Conservation (phyloP, 2,329 filamentous ascomycete species). For the Nigrospora oryzae region DNA sequence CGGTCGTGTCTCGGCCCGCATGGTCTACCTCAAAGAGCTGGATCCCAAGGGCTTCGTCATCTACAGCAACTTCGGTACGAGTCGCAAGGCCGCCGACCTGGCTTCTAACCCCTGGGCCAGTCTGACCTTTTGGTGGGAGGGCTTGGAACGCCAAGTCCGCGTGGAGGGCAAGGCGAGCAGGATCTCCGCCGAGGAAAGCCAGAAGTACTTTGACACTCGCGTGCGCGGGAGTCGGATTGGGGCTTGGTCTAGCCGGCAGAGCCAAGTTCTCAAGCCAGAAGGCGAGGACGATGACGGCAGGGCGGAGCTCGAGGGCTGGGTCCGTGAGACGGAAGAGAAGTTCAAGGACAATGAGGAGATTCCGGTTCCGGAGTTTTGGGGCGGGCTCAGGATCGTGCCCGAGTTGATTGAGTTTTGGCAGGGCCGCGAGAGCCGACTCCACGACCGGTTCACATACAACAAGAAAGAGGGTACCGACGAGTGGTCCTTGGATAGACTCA, state of each 20-base stretch:
- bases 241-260: conserved; percentile 91
- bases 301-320: conserved; percentile 65
- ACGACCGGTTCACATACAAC: conserved; percentile 87
- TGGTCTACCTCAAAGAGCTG: conserved; percentile 94
- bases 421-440: conserved; percentile 78
- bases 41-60: conserved; percentile 78
- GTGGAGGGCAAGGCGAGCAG: conserved; percentile 72
- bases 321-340: conserved; percentile 64
- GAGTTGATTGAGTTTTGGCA: conserved; percentile 94
- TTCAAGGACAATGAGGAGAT: conserved; percentile 74
- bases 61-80: conserved; percentile 87
- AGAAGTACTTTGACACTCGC: conserved; percentile 56
- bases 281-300: conserved; percentile 53
- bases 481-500: conserved; percentile 67
- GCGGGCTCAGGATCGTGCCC: conserved; percentile 77
- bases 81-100: conserved; percentile 59
- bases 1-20: conserved; percentile 74
- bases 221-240: conserved; percentile 78
- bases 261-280: conserved; percentile 54
- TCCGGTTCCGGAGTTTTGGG: conserved; percentile 91
- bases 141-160: conserved; percentile 79
- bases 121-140: conserved; percentile 86
- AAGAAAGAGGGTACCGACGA: conserved; percentile 40
- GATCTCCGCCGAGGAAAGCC: conserved; percentile 62
- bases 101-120: conserved; percentile 67